Evolutionary conservation across 75 land plant genomes (phyloP).

Genomic region (Sequoiadendron giganteum): DNA sequence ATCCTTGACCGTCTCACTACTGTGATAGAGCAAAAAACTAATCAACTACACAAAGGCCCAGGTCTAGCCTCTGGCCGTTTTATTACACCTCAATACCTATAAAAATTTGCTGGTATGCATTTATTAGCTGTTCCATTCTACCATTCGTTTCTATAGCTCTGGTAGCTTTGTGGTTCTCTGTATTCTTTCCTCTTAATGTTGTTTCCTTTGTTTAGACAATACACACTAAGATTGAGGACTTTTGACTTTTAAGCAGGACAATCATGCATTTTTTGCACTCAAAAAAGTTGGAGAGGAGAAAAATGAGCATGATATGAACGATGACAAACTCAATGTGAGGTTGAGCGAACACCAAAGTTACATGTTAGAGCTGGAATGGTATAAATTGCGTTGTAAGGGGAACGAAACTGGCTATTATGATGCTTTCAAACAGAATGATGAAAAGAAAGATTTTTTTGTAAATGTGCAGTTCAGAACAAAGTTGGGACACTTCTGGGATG

Average conservation of each 20-base stretch:
- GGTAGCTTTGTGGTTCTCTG: background rate
- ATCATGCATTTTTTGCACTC: background rate
- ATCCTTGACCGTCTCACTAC: no score
- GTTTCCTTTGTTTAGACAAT: background rate
- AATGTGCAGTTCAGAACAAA: background rate
- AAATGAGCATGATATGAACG: background rate
- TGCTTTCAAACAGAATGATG: background rate
- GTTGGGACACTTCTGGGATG: constrained; percentile 15
- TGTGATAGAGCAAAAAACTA: no score
- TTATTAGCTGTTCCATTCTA: background rate
- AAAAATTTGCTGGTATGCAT: background rate
- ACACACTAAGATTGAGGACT: background rate
- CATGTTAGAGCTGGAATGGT: constrained; percentile 10
- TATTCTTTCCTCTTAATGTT: background rate
- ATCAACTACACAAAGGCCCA: no score
- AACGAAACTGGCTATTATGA: background rate
- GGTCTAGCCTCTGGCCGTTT: no score
- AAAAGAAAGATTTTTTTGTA: background rate
- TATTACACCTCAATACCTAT: no score
- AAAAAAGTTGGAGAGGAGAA: background rate
- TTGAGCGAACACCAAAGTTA: background rate
- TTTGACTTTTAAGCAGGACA: background rate
- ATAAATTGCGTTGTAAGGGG: background rate
- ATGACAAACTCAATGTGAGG: background rate
- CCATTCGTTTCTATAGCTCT: background rate